These are phyloP conservation scores for Phyllosticta citriasiana DNA, from an alignment of 2,329 filamentous ascomycete species.

Conservation along the genomic window DNA sequence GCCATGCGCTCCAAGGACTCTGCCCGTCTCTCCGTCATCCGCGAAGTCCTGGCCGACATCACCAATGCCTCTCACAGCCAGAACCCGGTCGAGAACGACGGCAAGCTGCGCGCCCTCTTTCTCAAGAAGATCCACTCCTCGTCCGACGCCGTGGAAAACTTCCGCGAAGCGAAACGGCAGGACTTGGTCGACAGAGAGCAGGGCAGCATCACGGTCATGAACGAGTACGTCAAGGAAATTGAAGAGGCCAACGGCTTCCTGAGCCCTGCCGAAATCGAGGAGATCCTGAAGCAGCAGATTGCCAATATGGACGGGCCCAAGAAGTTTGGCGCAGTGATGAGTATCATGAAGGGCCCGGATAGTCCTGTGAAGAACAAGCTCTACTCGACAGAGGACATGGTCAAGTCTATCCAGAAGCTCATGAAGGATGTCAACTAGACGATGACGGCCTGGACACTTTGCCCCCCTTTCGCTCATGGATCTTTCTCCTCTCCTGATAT, in stretches of 20 bases:
- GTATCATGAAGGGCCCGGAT: not conserved
- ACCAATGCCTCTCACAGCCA: conserved; percentile 67
- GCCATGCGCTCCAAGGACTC: conserved; percentile 41
- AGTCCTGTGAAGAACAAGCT: not conserved
- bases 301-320: not conserved
- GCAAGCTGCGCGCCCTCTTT: conserved; percentile 57
- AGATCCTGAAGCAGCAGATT: not conserved
- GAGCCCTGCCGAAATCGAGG: not conserved
- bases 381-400: not conserved
- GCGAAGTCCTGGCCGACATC: conserved; percentile 57
- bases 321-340: not conserved
- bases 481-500: not conserved
- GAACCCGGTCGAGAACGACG: conserved; percentile 59
- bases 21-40: conserved; percentile 57
- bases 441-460: not conserved
- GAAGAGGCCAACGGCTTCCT: conserved; percentile 23
- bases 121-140: conserved; percentile 51
- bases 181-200: conserved; percentile 65
- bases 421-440: not conserved
- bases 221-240: conserved; percentile 54
- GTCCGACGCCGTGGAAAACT: conserved; percentile 53
- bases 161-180: conserved; percentile 50
- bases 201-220: conserved; percentile 52
- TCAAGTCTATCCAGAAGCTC: not conserved
- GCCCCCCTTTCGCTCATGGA: not conserved